Evolutionary conservation across 2,329 filamentous ascomycete genomes (phyloP), one percentile per base, ranked within the genome.

Genomic region (Colletotrichum incanum): DNA sequence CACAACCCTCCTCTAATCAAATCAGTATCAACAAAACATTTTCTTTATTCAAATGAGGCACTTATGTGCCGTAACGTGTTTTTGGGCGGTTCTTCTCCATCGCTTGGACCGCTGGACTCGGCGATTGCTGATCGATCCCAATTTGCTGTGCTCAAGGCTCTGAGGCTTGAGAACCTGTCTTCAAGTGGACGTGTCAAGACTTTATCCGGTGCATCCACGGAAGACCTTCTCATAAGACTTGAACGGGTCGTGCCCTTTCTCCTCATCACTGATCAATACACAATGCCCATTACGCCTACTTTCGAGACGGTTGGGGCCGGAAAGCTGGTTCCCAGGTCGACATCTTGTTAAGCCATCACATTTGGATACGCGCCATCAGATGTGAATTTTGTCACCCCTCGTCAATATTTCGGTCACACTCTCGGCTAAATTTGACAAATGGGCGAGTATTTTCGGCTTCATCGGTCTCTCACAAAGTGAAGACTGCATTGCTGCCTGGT

Each of bases 211-310:
- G 31, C n/a, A 5, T 39, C 55, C 6, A 43, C 61, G 1, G 41
- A 71, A 28, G 50, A 58, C 12, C 20, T 65, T 0, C 39, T 66
- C 2, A 18, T 16, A 18, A 62, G 63, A 43, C 23, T 71, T 3
- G 67, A 2, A 14, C 8, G 26, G 4, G 49, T 7, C 6, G 26
- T 23, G 43, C 12, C 66, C 49, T 14, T 65, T 66, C 14, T n/a
- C 43, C 66, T 66, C 3, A 37, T 71, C 31, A 39, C 71, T 2
- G 67, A 71, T 37, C 43, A 43, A 6, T 49, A 39, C 14, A 71
- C 54, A 1, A 8, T 71, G 0, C 71, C 61, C 23, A 52, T 60
- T 18, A 26, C 49, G 1, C 60, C 60, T 5, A 65, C 54, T 16
- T 60, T 70, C 47, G 34, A 66, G 18, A 34, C 66, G 11, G 49